A percentile compares a stretch with the other conserved stretches of the same genome.
Conservation (phyloP, 2,329 filamentous ascomycete genomes). For the Apiospora phragmitis region DNA sequence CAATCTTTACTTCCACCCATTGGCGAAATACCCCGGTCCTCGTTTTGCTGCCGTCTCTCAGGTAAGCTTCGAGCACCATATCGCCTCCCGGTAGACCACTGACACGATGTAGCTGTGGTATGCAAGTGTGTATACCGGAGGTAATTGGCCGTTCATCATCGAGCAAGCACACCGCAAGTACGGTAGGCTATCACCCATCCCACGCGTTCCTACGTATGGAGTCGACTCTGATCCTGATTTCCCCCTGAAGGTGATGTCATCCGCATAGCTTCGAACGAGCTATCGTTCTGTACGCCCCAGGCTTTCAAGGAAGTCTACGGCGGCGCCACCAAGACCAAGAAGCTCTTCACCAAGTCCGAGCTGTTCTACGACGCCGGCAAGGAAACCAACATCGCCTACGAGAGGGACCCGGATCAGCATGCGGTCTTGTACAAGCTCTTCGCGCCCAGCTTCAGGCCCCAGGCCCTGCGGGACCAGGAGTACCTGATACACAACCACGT, state of each 20-base stretch:
- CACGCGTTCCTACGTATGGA: background rate
- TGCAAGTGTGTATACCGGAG: conserved; percentile 13
- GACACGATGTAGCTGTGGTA: conserved; percentile 20
- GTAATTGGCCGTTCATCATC: conserved; percentile 15
- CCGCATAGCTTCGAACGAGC: conserved; percentile 22
- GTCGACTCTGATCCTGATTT: background rate
- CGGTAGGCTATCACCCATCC: conserved; percentile 8
- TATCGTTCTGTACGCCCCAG: conserved; percentile 19
- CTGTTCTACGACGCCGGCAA: conserved; percentile 19
- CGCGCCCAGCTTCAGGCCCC: conserved; percentile 21
- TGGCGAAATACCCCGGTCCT: conserved; percentile 23
- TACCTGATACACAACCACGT: conserved; percentile 22
- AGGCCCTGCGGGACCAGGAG: conserved; percentile 23
- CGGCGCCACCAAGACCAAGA: conserved; percentile 18
- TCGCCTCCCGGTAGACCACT: background rate
- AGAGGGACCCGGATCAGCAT: conserved; percentile 22
- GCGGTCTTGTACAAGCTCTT: conserved; percentile 21
- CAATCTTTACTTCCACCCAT: conserved; percentile 20
- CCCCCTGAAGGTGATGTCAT: conserved; percentile 16
- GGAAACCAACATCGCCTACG: conserved; percentile 17
- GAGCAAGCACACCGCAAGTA: conserved; percentile 18
- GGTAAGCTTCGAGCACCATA: background rate
- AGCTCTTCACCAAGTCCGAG: conserved; percentile 21
- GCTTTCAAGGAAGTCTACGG: conserved; percentile 20
- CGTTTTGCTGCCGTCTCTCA: conserved; percentile 21